A percentile compares a stretch with the other conserved stretches of the same genome.
Evolutionary conservation across 2,329 filamentous ascomycete genomes (phyloP).

Genomic region (Ilyonectria sp.): DNA sequence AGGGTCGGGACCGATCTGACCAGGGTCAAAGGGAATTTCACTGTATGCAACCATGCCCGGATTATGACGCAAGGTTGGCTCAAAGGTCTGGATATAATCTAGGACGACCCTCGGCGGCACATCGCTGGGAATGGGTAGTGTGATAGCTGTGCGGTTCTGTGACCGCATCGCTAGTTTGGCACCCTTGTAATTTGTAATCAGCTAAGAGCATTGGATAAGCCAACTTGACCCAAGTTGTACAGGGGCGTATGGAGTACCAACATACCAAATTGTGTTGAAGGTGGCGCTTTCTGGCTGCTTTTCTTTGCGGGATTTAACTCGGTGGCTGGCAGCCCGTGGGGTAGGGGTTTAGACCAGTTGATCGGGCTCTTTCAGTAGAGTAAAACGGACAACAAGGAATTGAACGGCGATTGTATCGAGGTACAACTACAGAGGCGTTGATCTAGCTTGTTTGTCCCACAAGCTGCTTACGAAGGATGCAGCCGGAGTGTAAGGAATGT

Average conservation of each 20-base stretch:
- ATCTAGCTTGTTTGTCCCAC: no score
- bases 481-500: no score
- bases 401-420: no score
- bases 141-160: constrained; percentile 52
- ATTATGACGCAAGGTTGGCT: constrained; percentile 58
- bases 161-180: constrained; percentile 48
- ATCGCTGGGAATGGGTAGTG: constrained; percentile 57
- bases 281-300: background rate
- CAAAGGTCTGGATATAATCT: constrained; percentile 56
- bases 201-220: background rate
- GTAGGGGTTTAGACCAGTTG: no score
- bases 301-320: background rate
- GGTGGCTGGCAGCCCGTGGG: no score
- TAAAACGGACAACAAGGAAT: no score
- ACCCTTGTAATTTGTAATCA: background rate
- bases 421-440: no score
- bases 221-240: background rate
- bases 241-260: background rate
- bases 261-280: background rate
- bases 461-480: no score
- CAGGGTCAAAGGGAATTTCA: constrained; percentile 48
- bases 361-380: no score
- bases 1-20: constrained; percentile 54
- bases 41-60: constrained; percentile 54
- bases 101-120: constrained; percentile 55